Evolutionary conservation across 306 rosid genomes (phyloP).

Genomic region (Vicia villosa): DNA sequence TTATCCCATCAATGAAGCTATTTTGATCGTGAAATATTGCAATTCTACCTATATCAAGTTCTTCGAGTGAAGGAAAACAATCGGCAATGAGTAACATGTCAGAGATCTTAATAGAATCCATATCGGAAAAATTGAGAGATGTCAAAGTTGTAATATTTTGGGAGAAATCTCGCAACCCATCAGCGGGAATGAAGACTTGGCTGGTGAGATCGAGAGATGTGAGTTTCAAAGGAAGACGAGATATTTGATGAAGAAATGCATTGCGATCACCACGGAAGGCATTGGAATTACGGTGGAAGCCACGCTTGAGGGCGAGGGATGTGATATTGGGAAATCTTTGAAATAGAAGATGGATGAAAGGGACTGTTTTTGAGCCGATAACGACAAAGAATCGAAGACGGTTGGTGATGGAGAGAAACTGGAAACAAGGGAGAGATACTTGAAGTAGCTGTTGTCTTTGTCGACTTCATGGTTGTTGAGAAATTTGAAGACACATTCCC

Average conservation of each 20-base stretch:
- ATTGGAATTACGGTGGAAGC: no score
- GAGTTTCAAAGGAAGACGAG: slow-evolving; percentile 39
- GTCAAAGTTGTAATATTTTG: slow-evolving; percentile 11
- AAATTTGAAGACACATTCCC: slow-evolving; percentile 69
- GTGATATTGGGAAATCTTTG: no score
- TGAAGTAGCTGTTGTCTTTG: background rate
- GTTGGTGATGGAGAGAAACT: slow-evolving; percentile 60
- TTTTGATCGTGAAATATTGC: no score
- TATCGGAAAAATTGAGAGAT: background rate
- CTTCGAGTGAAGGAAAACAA: slow-evolving; percentile 53
- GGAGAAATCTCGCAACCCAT: slow-evolving; percentile 41
- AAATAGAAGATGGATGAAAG: no score
- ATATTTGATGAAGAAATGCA: slow-evolving; percentile 45
- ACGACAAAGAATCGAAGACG: slow-evolving; percentile 38
- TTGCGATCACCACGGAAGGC: background rate
- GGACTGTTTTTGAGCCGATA: no score
- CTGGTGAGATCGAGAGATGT: slow-evolving; percentile 48
- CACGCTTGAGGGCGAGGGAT: no score
- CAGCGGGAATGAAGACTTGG: slow-evolving; percentile 5
- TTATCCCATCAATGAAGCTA: background rate
- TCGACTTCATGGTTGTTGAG: background rate
- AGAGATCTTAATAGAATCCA: background rate
- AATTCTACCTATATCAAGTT: slow-evolving; percentile 18
- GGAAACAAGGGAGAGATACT: slow-evolving; percentile 61
- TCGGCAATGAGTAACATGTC: slow-evolving; percentile 45